Conservation (phyloP, 1,139 yeast genomes). For the Yamadazyma diospyri region DNA sequence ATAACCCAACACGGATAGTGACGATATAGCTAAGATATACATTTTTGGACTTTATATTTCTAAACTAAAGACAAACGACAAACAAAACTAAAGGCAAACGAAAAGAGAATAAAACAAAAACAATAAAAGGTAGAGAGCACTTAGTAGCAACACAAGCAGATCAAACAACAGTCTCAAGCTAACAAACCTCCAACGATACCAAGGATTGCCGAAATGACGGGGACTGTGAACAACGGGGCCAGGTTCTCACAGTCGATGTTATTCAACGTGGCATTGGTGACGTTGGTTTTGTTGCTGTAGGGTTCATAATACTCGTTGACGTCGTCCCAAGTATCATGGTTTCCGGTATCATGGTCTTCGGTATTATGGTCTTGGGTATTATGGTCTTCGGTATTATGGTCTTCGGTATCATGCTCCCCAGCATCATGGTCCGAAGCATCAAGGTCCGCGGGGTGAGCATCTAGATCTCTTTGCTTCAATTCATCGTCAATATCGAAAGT, state of each 20-base stretch:
- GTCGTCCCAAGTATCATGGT: constrained; percentile 7
- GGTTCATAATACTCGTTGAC: constrained; percentile 9
- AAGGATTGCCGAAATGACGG: constrained; percentile 16
- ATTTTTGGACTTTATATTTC: constrained; percentile 4
- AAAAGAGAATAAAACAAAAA: too few relatives aligned
- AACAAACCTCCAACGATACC: constrained; percentile 22
- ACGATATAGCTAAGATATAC: constrained; percentile 5
- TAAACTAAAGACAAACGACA: too few relatives aligned
- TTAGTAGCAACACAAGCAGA: background rate
- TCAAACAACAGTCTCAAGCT: constrained; percentile 11
- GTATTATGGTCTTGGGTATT: too few relatives aligned
- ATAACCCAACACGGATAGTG: constrained; percentile 5
- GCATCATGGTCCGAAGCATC: constrained; percentile 8
- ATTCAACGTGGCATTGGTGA: constrained; percentile 13
- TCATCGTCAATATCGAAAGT: constrained; percentile 15
- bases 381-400: constrained; percentile 5
- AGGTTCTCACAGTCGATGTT: constrained; percentile 17
- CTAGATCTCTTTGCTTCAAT: constrained; percentile 10
- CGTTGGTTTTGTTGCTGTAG: constrained; percentile 7
- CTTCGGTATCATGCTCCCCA: constrained; percentile 7
- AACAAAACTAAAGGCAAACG: too few relatives aligned
- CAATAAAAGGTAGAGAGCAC: too few relatives aligned
- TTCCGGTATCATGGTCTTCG: too few relatives aligned
- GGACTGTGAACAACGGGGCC: constrained; percentile 8
- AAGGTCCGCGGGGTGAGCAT: too few relatives aligned